phyloP scores from a whole-genome alignment of 768 basidiomycete species.

The Rhizopogon roseolus region DNA sequence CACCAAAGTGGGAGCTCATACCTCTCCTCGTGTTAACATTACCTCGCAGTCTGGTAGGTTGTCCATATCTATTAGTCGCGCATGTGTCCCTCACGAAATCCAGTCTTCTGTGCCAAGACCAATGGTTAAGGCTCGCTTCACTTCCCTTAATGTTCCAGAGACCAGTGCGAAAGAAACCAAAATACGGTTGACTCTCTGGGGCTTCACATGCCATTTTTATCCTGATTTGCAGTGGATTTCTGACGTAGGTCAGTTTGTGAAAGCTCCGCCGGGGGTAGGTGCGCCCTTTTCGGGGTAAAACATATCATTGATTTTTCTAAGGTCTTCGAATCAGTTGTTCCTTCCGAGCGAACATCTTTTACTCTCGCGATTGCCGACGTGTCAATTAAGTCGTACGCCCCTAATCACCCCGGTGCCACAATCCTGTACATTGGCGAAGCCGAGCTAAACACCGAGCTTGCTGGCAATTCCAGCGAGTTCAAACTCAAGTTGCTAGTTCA shows the following conservation, averaged over 20 bases:
- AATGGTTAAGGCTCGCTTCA: slow-evolving; percentile 59
- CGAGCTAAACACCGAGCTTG: slow-evolving; percentile 68
- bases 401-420: slow-evolving; percentile 58
- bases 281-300: not conserved
- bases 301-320: slow-evolving; percentile 14
- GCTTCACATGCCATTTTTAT: slow-evolving; percentile 57
- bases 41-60: slow-evolving; percentile 54
- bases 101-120: slow-evolving; percentile 46
- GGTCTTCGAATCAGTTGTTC: slow-evolving; percentile 93
- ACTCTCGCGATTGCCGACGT: slow-evolving; percentile 61
- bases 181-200: slow-evolving; percentile 57
- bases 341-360: slow-evolving; percentile 78
- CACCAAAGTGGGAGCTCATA: slow-evolving; percentile 24
- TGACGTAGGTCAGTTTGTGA: slow-evolving; percentile 61
- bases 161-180: slow-evolving; percentile 75
- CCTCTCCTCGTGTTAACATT: slow-evolving; percentile 52
- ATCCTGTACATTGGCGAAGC: slow-evolving; percentile 61
- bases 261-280: slow-evolving; percentile 86
- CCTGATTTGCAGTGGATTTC: slow-evolving; percentile 59
- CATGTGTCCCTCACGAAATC: not conserved
- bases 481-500: slow-evolving; percentile 45
- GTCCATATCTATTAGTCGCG: not conserved
- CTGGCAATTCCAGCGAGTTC: slow-evolving; percentile 59
- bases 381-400: slow-evolving; percentile 57
- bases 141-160: slow-evolving; percentile 55